These are phyloP conservation scores for Solanum sitiens DNA, from an alignment of 257 asterid species.

Conservation along the genomic window DNA sequence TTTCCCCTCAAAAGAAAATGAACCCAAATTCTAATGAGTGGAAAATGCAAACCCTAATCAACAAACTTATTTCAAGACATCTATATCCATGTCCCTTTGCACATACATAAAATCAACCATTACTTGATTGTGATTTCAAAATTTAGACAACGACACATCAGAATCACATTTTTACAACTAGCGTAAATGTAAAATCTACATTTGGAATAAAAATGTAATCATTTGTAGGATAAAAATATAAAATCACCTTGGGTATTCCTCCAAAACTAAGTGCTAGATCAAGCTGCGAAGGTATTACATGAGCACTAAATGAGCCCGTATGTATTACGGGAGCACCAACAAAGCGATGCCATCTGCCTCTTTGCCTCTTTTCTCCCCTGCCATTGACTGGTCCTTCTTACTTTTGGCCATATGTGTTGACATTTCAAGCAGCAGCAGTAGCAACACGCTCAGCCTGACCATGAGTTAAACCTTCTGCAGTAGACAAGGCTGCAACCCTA, in stretches of 20 bases:
- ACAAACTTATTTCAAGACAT: neutral
- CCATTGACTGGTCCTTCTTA: constrained; percentile 88
- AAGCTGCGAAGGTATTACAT: constrained; percentile 2
- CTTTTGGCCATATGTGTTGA: constrained; percentile 94
- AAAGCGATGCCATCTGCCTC: constrained; percentile 55
- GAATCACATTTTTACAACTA: neutral
- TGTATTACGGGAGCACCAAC: constrained; percentile 43
- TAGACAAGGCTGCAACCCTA: constrained; percentile 78
- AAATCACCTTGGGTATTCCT: constrained; percentile 81
- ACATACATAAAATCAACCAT: neutral
- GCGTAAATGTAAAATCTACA: neutral
- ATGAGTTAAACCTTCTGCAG: constrained; percentile 96
- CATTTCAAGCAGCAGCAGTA: constrained; percentile 65
- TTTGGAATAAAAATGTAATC: neutral
- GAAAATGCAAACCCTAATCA: neutral
- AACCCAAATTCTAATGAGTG: neutral
- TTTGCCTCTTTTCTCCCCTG: constrained; percentile 97
- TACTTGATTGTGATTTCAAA: neutral
- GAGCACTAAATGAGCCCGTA: constrained; percentile 56
- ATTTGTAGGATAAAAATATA: neutral
- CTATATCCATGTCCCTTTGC: neutral
- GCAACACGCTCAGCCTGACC: constrained; percentile 84
- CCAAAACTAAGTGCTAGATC: constrained; percentile 90
- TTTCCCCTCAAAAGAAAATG: neutral
- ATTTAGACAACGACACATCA: neutral